These are phyloP conservation scores for Ustilago loliicola DNA, from an alignment of 1,284 basidiomycete genomes.

Conservation along the genomic window DNA sequence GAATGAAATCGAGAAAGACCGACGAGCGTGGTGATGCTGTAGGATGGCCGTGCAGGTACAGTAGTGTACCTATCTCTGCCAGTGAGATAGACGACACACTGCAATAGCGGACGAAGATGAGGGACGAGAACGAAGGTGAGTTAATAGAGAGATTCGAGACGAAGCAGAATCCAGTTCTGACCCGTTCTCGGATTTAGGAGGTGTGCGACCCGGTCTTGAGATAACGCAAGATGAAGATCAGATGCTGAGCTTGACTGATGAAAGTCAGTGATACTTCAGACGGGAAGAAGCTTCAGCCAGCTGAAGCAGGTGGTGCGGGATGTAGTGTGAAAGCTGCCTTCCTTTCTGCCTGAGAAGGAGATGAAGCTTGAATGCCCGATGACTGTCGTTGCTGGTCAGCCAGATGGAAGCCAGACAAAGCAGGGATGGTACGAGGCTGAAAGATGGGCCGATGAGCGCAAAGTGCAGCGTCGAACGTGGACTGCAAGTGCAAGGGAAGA, in stretches of 20 bases:
- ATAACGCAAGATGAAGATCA: not conserved
- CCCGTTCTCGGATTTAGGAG: not conserved
- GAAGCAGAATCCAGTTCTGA: not conserved
- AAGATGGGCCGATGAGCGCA: not conserved
- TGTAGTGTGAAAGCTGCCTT: not conserved
- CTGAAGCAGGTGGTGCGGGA: slow-evolving; percentile 15
- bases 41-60: not conserved
- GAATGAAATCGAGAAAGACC: not conserved
- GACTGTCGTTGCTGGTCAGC: not conserved
- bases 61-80: slow-evolving; percentile 17
- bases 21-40: not conserved
- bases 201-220: not conserved
- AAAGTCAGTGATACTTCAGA: slow-evolving; percentile 1
- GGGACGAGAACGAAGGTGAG: not conserved
- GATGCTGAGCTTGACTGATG: not conserved
- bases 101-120: not conserved
- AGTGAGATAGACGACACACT: slow-evolving; percentile 18
- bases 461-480: not conserved
- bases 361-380: not conserved
- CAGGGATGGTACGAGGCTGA: slow-evolving; percentile 2
- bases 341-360: slow-evolving; percentile 29
- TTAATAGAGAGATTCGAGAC: not conserved
- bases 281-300: slow-evolving; percentile 22
- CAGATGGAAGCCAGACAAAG: no score
- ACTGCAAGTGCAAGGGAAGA: not conserved